Percentiles rank a stretch among this genome's conserved stretches.
Conservation (phyloP, 164 flowering plant species). For the Echeveria elegans region DNA sequence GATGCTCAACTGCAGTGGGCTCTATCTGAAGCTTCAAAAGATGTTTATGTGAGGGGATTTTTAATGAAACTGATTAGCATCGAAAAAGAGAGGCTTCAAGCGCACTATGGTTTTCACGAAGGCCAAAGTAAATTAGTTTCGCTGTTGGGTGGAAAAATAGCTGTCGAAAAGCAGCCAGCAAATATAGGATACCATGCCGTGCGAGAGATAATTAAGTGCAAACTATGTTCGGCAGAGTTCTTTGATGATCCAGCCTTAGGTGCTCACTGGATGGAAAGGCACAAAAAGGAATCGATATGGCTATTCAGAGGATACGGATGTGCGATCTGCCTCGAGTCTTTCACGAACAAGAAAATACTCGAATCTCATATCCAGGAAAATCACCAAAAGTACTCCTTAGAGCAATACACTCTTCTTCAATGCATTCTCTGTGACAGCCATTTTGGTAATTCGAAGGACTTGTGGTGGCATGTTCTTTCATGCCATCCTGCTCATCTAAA, state of each 20-base stretch:
- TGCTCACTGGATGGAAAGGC: constrained; percentile 68
- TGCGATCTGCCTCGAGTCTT: constrained; percentile 83
- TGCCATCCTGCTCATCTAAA: constrained; percentile 49
- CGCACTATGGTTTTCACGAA: constrained; percentile 58
- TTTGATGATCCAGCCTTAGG: constrained; percentile 59
- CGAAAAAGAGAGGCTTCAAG: constrained; percentile 66
- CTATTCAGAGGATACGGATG: constrained; percentile 89
- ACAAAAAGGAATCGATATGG: constrained; percentile 87
- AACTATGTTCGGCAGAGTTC: constrained; percentile 61
- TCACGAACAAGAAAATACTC: constrained; percentile 72
- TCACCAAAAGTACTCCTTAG: constrained; percentile 60
- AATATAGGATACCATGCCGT: constrained; percentile 15
- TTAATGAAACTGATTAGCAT: constrained; percentile 52
- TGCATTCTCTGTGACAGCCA: constrained; percentile 84
- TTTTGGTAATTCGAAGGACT: constrained; percentile 59
- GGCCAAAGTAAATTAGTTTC: constrained; percentile 20
- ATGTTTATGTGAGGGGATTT: constrained; percentile 39
- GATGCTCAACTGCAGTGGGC: constrained; percentile 84
- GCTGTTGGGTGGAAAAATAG: constrained; percentile 9
- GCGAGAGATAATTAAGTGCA: constrained; percentile 45
- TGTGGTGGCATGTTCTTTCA: constrained; percentile 80
- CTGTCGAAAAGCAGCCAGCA: constrained; percentile 20
- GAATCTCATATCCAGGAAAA: constrained; percentile 80
- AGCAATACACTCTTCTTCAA: constrained; percentile 65
- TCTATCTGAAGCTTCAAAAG: constrained; percentile 78